Base-by-base conservation (phyloP, 2,329 filamentous ascomycete genomes). In the Fusarium tuaranense region DNA sequence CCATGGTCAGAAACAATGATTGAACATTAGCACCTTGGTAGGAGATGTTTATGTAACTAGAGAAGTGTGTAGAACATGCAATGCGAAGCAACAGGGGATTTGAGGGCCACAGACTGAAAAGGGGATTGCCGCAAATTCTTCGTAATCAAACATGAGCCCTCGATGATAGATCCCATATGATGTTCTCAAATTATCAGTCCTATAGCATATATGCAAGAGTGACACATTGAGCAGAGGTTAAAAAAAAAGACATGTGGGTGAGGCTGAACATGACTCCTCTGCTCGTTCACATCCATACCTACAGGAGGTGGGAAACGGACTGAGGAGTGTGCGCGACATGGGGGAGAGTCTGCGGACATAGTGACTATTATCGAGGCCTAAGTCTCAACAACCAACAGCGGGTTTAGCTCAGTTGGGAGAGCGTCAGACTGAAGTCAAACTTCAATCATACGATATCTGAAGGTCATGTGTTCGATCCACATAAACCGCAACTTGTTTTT, bases 351-450 rank as follows among this genome's bases (percentile, higher is more conserved):
- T 10, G 27, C 27, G 27, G 1, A 9, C 0, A 22, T 46, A 48
- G 20, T 2, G 1, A 5, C 2, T 6, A 8, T 48, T 4, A 48
- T 4, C 3, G 7, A 9, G 4, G 25, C 4, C 7, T 22, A 30
- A 30, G 32, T 18, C 16, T 32, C 25, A 13, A 13, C 18, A 72
- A 70, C 12, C 25, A 72, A 41, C 5, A 71, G 78, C 77, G 78
- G 78, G 78, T 79, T 79, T 79, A 79, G 77, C 78, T 79, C 77
- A 79, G 78, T 79, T 79, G 78, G 77, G 78, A 78, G 77, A 78
- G 75, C 77, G 77, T 76, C 67, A 71, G 70, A 70, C 75, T 76
- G 68, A 72, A 76, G 67, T 61, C 22, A 68, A 71, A 78, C 77
- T 78, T 78, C 69, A 62, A 70, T 27, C 69, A 72, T 63, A 41